Conservation (phyloP, 2,329 filamentous ascomycete genomes). For the Ceratocystis colombiana region DNA sequence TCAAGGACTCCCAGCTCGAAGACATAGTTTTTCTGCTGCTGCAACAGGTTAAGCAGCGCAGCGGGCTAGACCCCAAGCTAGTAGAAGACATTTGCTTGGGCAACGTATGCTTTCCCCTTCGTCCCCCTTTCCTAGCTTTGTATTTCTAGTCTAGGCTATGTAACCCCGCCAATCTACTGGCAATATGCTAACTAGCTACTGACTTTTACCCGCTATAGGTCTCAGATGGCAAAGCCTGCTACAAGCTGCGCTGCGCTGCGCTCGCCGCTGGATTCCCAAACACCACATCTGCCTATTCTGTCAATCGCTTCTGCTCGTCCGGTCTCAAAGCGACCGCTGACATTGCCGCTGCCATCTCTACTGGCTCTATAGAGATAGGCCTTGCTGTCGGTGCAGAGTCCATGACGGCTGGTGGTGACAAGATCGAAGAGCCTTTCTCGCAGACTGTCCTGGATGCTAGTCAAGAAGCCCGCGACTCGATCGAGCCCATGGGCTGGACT, state of each 20-base stretch:
- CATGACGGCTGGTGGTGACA: slow-evolving; percentile 68
- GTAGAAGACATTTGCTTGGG: slow-evolving; percentile 87
- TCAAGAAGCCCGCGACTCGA: slow-evolving; percentile 73
- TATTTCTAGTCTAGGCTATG: not conserved
- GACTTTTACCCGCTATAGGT: slow-evolving; percentile 43
- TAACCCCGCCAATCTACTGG: not conserved
- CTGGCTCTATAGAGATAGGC: slow-evolving; percentile 75
- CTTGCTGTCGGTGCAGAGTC: slow-evolving; percentile 79
- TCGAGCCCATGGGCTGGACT: slow-evolving; percentile 96
- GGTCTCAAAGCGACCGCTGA: slow-evolving; percentile 92
- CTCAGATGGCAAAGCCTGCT: slow-evolving; percentile 73
- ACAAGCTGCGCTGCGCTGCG: slow-evolving; percentile 79
- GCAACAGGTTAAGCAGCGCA: slow-evolving; percentile 61
- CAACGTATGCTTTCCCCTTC: slow-evolving; percentile 54
- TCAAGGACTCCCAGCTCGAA: slow-evolving; percentile 90
- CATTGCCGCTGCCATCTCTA: slow-evolving; percentile 76
- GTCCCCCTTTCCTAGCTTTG: not conserved
- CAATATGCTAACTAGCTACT: too few species aligned
- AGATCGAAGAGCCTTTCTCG: slow-evolving; percentile 36
- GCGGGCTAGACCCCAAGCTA: slow-evolving; percentile 66
- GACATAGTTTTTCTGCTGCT: slow-evolving; percentile 74
- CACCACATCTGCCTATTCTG: slow-evolving; percentile 66
- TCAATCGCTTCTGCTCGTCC: slow-evolving; percentile 96
- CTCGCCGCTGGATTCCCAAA: slow-evolving; percentile 84
- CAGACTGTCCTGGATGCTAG: slow-evolving; percentile 53